phyloP scores from a whole-genome alignment of 495 filamentous ascomycete genomes.

The Daldinia concentrica region DNA sequence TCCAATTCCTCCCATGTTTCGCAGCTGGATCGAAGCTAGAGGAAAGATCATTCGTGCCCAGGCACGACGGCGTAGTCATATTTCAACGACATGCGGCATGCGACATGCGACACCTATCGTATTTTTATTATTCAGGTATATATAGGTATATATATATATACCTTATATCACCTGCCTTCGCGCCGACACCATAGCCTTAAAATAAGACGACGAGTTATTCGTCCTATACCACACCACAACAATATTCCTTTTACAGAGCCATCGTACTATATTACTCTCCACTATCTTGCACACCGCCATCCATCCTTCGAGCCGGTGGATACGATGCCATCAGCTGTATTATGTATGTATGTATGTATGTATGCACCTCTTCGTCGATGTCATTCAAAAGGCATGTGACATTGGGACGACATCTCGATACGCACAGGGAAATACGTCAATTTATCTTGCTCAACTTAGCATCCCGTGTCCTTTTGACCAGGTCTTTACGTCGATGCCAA shows the following conservation, averaged over 20 bases:
- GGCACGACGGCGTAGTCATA: conserved; percentile 39
- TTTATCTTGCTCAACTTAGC: conserved; percentile 26
- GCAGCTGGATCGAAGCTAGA: conserved; percentile 43
- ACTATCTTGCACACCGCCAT: conserved; percentile 47
- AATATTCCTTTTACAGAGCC: conserved; percentile 16
- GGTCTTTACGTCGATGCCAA: conserved; percentile 16
- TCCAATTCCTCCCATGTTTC: conserved; percentile 45
- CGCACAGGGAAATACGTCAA: conserved; percentile 10
- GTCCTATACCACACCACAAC: conserved; percentile 9
- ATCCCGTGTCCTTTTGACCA: conserved; percentile 16
- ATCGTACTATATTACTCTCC: conserved; percentile 36
- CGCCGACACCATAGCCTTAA: not conserved
- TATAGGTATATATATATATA: not conserved
- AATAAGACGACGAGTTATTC: not conserved
- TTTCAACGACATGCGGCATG: conserved; percentile 35
- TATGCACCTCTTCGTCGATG: conserved; percentile 5
- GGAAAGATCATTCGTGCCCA: conserved; percentile 42
- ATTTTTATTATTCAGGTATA: conserved; percentile 7
- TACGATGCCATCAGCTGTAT: conserved; percentile 24
- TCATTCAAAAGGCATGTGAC: conserved; percentile 33
- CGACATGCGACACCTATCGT: conserved; percentile 26
- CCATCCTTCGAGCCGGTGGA: conserved; percentile 23
- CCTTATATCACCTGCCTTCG: not conserved
- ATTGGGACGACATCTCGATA: conserved; percentile 19
- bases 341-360: conserved; percentile 8